Evolutionary conservation across 2,329 filamentous ascomycete species (phyloP), one percentile per base, ranked within the genome.

Genomic region (Colletotrichum sansevieriae): DNA sequence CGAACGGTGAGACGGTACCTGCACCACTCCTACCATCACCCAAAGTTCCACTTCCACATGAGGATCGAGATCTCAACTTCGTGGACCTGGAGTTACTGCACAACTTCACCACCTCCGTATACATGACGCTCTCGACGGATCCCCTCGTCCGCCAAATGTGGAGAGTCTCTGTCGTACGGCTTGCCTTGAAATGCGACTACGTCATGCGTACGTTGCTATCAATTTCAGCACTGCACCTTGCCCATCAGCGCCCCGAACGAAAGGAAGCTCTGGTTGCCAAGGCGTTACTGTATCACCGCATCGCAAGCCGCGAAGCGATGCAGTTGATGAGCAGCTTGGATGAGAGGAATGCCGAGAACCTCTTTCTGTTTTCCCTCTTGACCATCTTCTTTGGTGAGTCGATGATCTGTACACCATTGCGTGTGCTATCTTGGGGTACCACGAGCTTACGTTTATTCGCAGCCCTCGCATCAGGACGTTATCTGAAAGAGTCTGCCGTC

Each of bases 41-140:
- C 8, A n/a, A 20, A 11, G 35, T 18, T 2, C 15, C 13, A 8
- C 6, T 49, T 3, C n/a, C 49, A 2, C 47, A 62, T 2, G 33
- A 81, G 12, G 46, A 47, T 41, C 63, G 46, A 44, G 65, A 72
- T 8, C 73, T 82, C 18, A 81, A 82, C 46, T 71, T 84, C 1
- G 72, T 80, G 9, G 83, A 87, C 63, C 76, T 87, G 13, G 84
- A 87, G 70, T 79, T 88, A 1, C 78, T 88, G 3, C 84, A 88
- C 73, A 84, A 88, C 75, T 88, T 81, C 70, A 81, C 80, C 33
- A 83, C 81, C 0, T 82, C 81, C 7, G 87, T 86, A 0, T 82
- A 80, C 63, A 76, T 79, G 25, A 86, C 85, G 0, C 75, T 87
- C 3, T 80, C 81, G 4, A 77, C 75, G 7, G 80, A 83, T 35